A percentile compares a stretch with the other conserved stretches of the same genome.
phyloP scores from a whole-genome alignment of 768 basidiomycete species.

The Panaeolus cyanescens region DNA sequence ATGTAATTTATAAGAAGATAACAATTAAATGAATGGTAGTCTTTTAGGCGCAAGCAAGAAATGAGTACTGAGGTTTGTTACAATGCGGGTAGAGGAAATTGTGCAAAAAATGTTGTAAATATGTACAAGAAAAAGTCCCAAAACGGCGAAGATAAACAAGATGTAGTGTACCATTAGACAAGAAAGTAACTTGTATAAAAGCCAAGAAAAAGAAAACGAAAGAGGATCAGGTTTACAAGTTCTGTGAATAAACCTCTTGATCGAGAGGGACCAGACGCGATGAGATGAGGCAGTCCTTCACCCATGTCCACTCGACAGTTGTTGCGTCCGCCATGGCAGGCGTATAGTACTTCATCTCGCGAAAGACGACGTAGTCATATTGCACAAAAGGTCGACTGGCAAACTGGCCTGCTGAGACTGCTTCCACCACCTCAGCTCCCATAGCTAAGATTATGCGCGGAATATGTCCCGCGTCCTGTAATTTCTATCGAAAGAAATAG shows the following conservation, averaged over 20 bases:
- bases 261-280: constrained; percentile 47
- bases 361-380: constrained; percentile 68
- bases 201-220: neutral
- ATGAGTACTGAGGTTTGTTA: too few species aligned
- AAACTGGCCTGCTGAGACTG: constrained; percentile 48
- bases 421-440: constrained; percentile 75
- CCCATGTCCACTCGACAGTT: constrained; percentile 64
- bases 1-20: too few species aligned
- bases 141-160: neutral
- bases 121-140: neutral
- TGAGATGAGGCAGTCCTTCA: constrained; percentile 76
- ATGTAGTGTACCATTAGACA: neutral
- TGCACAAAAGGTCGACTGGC: constrained; percentile 34
- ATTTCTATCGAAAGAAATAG: constrained; percentile 27
- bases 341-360: constrained; percentile 40
- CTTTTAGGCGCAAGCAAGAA: too few species aligned
- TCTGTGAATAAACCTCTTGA: too few species aligned
- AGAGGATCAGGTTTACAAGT: too few species aligned
- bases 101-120: neutral
- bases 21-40: too few species aligned
- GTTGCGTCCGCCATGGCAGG: constrained; percentile 26
- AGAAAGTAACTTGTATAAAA: neutral
- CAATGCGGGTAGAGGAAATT: neutral
- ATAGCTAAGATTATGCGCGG: constrained; percentile 75
- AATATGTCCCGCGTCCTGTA: constrained; percentile 46